These are phyloP conservation scores for Wilhelminamyces savonicus DNA, from an alignment of 805 yeast genomes.

Conservation along the genomic window DNA sequence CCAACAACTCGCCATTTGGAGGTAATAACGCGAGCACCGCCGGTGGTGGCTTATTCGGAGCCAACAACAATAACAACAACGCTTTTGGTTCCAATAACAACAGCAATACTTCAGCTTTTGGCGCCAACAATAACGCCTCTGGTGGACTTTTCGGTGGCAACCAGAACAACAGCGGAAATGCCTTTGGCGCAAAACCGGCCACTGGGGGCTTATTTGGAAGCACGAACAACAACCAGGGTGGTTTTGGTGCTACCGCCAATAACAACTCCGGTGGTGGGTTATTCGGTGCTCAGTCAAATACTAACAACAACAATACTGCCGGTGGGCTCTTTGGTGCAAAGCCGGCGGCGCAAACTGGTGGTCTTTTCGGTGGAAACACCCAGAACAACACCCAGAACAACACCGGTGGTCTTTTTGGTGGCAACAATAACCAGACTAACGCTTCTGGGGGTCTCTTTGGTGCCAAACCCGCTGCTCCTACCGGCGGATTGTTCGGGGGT, in stretches of 20 bases:
- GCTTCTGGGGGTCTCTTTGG: conserved; percentile 41
- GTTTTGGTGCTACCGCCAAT: conserved; percentile 5
- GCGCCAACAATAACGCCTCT: conserved; percentile 15
- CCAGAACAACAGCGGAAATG: conserved; percentile 15
- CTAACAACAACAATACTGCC: conserved; percentile 9
- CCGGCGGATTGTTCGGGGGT: conserved; percentile 23
- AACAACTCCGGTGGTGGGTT: conserved; percentile 22
- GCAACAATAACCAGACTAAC: conserved; percentile 14
- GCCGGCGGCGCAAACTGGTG: conserved; percentile 5
- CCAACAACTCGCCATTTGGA: conserved; percentile 12
- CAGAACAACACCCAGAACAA: conserved; percentile 3
- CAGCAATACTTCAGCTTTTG: conserved; percentile 20
- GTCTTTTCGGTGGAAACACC: conserved; percentile 8
- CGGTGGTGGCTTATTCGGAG: conserved; percentile 16
- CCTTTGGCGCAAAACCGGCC: conserved; percentile 8
- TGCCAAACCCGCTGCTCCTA: conserved; percentile 15
- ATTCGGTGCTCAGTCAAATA: conserved; percentile 24
- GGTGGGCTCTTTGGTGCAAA: conserved; percentile 14
- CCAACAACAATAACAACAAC: conserved; percentile 10
- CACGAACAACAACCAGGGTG: conserved; percentile 6
- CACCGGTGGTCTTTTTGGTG: conserved; percentile 24
- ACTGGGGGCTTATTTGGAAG: conserved; percentile 23
- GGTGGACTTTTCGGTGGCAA: conserved; percentile 37
- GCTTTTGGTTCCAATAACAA: conserved; percentile 26
- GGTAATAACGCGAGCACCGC: conserved; percentile 4